Evolutionary conservation across 768 basidiomycete species (phyloP).

Genomic region (Boletus tylopilopsis): DNA sequence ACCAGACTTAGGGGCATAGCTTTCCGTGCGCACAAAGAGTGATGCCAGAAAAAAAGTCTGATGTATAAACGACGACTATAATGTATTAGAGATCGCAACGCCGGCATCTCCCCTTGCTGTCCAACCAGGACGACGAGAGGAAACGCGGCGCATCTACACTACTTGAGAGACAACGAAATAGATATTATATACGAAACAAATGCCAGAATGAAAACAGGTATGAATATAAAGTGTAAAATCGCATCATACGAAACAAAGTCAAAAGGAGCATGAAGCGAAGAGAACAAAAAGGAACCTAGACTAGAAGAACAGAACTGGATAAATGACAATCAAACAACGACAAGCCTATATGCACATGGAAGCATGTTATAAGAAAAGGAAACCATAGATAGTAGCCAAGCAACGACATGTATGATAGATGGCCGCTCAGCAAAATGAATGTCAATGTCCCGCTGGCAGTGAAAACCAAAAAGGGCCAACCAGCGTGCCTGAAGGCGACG

Average conservation of each 20-base stretch:
- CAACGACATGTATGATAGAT: conserved; percentile 21
- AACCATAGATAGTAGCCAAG: conserved; percentile 30
- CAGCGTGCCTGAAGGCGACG: conserved; percentile 7
- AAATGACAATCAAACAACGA: conserved; percentile 25
- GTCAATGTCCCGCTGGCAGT: conserved; percentile 24
- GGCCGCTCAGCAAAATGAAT: conserved; percentile 22
- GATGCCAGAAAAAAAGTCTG: neutral
- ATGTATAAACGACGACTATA: conserved; percentile 34
- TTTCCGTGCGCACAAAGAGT: too few relatives aligned
- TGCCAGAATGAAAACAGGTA: conserved; percentile 15
- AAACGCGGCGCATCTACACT: conserved; percentile 28
- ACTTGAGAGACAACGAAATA: conserved; percentile 18
- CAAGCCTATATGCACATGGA: conserved; percentile 26
- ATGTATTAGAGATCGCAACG: conserved; percentile 31
- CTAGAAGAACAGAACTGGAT: conserved; percentile 18
- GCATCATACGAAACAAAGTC: conserved; percentile 11
- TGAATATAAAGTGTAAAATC: conserved; percentile 15
- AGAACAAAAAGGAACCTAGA: conserved; percentile 5
- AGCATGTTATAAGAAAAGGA: conserved; percentile 20
- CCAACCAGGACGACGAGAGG: neutral
- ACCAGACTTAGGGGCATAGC: too few relatives aligned
- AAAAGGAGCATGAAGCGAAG: conserved; percentile 6
- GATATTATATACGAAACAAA: conserved; percentile 32
- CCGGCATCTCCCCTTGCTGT: neutral
- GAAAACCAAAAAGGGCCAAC: conserved; percentile 10